These are phyloP conservation scores for Russula dissimulans DNA, from an alignment of 768 basidiomycete species.

Conservation along the genomic window DNA sequence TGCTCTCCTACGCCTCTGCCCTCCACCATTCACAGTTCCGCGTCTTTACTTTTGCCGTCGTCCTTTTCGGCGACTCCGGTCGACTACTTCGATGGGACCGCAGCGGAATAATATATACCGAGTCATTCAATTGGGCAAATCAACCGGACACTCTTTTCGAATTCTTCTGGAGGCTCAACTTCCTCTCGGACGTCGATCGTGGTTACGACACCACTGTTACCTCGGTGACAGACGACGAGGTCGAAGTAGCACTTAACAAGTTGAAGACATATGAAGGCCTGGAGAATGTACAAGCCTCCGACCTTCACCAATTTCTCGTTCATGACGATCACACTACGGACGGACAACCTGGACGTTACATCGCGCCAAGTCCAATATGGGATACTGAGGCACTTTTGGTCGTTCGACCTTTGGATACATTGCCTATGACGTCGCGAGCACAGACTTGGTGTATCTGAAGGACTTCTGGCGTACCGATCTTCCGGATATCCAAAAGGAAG, in stretches of 20 bases:
- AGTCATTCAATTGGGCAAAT: not conserved
- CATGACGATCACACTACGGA: not conserved
- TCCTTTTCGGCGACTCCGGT: not conserved
- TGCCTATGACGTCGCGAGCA: not conserved
- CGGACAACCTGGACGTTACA: not conserved
- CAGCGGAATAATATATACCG: not conserved
- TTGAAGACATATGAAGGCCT: not conserved
- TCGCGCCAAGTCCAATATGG: not conserved
- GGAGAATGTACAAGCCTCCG: not conserved
- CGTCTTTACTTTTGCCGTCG: not conserved
- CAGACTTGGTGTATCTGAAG: not conserved
- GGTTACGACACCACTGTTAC: slow-evolving; percentile 1
- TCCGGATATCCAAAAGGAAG: not conserved
- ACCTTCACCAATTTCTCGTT: not conserved
- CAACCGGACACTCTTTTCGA: not conserved
- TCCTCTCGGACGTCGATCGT: not conserved
- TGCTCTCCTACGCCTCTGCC: not conserved
- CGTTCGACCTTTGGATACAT: not conserved
- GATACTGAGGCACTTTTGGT: not conserved
- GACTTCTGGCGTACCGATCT: not conserved
- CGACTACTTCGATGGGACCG: slow-evolving; percentile 10
- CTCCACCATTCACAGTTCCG: not conserved
- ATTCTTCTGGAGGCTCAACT: slow-evolving; percentile 8
- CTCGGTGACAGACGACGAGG: not conserved
- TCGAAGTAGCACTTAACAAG: not conserved